Percentiles rank a stretch among this genome's conserved stretches.
Evolutionary conservation across 1,284 basidiomycete species (phyloP).

Genomic region (Wolfiporia cocos): DNA sequence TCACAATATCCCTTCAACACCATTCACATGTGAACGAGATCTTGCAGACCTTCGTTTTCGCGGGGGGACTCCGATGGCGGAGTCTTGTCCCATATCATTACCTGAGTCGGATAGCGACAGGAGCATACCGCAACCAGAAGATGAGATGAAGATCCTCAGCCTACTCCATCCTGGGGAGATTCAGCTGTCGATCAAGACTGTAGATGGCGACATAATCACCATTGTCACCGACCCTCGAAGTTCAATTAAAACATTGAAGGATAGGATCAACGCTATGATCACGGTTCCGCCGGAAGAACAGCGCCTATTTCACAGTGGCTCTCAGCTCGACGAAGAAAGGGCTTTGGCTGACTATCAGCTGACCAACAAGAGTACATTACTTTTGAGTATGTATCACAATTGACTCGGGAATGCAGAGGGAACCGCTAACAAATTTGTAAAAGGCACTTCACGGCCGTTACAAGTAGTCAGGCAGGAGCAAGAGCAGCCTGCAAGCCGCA

Average conservation of each 20-base stretch:
- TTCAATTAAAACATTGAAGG: neutral
- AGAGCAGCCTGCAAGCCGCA: neutral
- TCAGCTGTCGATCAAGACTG: neutral
- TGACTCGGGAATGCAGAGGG: neutral
- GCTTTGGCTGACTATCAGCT: neutral
- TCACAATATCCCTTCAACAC: neutral
- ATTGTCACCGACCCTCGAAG: neutral
- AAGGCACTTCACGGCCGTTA: neutral
- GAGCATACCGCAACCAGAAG: constrained; percentile 3
- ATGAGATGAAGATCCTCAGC: constrained; percentile 6
- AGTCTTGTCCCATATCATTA: neutral
- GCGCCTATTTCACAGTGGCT: neutral
- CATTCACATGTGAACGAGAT: neutral
- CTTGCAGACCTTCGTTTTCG: neutral
- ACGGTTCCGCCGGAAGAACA: neutral
- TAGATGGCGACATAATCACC: neutral
- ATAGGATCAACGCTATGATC: neutral
- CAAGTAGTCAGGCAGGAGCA: neutral
- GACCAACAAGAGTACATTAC: neutral
- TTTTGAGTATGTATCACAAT: neutral
- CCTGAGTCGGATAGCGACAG: neutral
- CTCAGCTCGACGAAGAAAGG: neutral
- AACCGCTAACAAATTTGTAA: neutral
- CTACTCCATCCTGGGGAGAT: neutral
- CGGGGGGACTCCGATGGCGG: no score